These are phyloP conservation scores for Ascosphaera apis DNA, from an alignment of 2,329 filamentous ascomycete genomes.

Conservation along the genomic window DNA sequence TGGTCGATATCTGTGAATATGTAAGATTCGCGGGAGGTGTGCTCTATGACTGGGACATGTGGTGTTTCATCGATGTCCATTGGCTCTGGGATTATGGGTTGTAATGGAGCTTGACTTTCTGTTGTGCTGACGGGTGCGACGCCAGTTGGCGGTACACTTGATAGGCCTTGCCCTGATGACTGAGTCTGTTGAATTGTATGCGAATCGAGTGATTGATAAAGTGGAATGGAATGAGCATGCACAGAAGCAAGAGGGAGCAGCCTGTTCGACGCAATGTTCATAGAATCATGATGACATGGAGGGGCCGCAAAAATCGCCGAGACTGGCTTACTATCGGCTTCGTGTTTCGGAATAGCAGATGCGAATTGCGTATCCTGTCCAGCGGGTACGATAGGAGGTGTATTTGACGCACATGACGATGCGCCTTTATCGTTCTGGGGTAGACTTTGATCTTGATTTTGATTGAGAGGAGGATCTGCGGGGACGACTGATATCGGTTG, in stretches of 20 bases:
- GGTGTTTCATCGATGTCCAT: neutral
- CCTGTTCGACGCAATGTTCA: neutral
- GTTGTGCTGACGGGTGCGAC: neutral
- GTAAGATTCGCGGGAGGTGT: slow-evolving; percentile 2
- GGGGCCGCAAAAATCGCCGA: neutral
- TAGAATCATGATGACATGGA: neutral
- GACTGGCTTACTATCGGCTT: neutral
- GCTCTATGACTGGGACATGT: neutral
- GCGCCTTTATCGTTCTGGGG: too few relatives aligned
- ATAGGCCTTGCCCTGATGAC: too few relatives aligned
- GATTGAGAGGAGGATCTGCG: too few relatives aligned
- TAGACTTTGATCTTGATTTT: too few relatives aligned
- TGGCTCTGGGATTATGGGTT: slow-evolving; percentile 1
- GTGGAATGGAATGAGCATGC: neutral
- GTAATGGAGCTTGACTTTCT: neutral
- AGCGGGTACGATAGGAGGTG: too few relatives aligned
- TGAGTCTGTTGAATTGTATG: too few relatives aligned
- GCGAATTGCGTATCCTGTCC: too few relatives aligned
- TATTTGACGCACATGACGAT: too few relatives aligned
- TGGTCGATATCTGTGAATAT: slow-evolving; percentile 34
- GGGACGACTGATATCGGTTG: too few relatives aligned
- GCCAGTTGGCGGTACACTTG: neutral
- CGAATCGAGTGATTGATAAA: too few relatives aligned
- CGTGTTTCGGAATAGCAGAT: neutral
- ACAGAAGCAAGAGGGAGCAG: neutral